Base-by-base conservation (phyloP, 352 stramenopile genomes). In the Poterioochromonas sp. region DNA sequence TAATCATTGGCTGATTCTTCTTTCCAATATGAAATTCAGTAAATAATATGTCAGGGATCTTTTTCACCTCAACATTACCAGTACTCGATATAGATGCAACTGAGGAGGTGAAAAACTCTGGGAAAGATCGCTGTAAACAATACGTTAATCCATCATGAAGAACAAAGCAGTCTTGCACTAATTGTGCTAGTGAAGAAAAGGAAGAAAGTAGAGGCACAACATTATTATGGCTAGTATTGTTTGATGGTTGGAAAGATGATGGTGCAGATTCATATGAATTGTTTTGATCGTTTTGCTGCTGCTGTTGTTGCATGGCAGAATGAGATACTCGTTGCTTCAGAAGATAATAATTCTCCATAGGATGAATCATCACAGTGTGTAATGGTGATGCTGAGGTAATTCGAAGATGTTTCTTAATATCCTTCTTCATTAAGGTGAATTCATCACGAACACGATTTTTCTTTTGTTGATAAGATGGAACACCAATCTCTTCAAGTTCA, bases 351-450 rank as follows among this genome's bases (percentile, higher is more conserved):
- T 26, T 58, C 47, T 26, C 47, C 47, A 26, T 8, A 39, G 58
- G 26, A 32, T 29, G 8, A 68, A 68, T 35, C 12, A 39, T 35
- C 58, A 68, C 58, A 8, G 5, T 68, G 29, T 68, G 58, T 35
- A 68, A 68, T 18, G 58, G 58, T 39, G 58, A 68, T 39, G 58
- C 58, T 15, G 12, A 29, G 58, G 58, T 68, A 11, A 68, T 18
- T 40, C 58, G 58, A 18, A 68, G 34, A 39, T 40, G 26, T 40
- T 68, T 5, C 34, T 68, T 26, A 35, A 68, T 12, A 26, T 58
- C 47, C 15, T 58, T 15, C 26, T 58, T 15, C 47, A 58, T n/a
- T n/a, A 58, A 58, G 15, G 47, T 26, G 26, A 15, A 26, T 58
- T 26, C 47, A 58, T 26, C 47, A 58, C n/a, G 47, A 15, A 58